Base-by-base conservation (phyloP, 352 stramenopile species). In the Phytophthora agathidicida region DNA sequence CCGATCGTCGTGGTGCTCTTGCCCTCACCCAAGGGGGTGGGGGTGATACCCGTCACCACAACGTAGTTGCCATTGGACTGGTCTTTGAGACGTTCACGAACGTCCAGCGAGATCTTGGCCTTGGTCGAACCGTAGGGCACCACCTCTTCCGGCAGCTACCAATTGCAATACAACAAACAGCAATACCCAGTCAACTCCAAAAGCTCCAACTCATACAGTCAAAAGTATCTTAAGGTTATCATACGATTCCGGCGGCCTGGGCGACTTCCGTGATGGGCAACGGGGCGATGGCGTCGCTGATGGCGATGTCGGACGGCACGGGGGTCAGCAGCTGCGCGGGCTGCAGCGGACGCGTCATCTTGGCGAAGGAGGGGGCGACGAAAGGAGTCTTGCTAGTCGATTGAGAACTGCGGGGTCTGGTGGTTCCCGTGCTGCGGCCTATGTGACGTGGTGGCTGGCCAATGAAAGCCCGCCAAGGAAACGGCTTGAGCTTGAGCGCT, bases 1-100 rank as follows among this genome's bases (percentile, higher is more conserved):
- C 98, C 97, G 13, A 98, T 98, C 2, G 96, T 99, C 7, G 97
- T 99, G n/a, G 97, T 99, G 52, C 89, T 98, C 72, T 99, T 99
- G 52, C 97, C 97, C 73, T 99, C 97, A 5, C 97, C 97, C 9
- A 99, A 75, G 5, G 97, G 96, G 22, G 97, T 99, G 5, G 97
- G 97, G 57, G 98, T 99, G 68, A 99, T 99, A 23, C 97, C 97
- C 39, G 92, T 97, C 4, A 98, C 87, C 8, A 99, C 94, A 22
- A 99, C 91, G 71, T 99, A 99, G 78, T 99, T 98, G 50, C 94
- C 96, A 47, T 98, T 91, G 2, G 80, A 68, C 17, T 76, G 63
- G 56, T 93, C 77, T 42, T 90, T 82, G 30, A 99, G 80, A 31
- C 94, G 89, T 50, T 97, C 79, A 26, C 91, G 89, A 54, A 98